Percentiles rank a stretch among this genome's conserved stretches.
phyloP scores from a whole-genome alignment of 805 yeast species.

The Clavispora asparagi region DNA sequence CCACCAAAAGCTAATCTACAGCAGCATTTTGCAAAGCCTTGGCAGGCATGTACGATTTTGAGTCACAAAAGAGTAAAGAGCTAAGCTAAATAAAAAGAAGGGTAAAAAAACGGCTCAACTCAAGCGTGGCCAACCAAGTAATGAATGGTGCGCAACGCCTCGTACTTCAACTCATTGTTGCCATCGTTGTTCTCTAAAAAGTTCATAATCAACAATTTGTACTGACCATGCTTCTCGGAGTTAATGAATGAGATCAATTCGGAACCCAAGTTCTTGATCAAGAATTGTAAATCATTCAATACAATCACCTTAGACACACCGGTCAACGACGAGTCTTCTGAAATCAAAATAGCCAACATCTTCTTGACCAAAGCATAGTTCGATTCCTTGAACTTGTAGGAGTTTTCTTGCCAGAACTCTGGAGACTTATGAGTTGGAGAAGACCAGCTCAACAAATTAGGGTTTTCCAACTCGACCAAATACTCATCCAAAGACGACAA shows the following conservation, averaged over 20 bases:
- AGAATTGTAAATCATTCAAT: constrained; percentile 39
- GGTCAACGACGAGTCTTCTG: constrained; percentile 15
- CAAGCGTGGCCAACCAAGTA: constrained; percentile 69
- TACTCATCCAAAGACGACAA: constrained; percentile 93
- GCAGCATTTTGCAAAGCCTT: not conserved
- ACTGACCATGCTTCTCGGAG: constrained; percentile 45
- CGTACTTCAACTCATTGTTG: constrained; percentile 86
- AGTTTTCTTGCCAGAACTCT: constrained; percentile 87
- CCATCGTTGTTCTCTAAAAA: constrained; percentile 62
- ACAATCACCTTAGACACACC: constrained; percentile 28
- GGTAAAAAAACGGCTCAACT: not conserved
- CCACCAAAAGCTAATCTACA: no score
- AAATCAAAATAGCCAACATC: constrained; percentile 48
- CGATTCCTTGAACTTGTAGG: constrained; percentile 66
- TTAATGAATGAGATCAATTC: constrained; percentile 34
- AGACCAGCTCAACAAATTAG: constrained; percentile 64
- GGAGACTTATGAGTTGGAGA: constrained; percentile 88
- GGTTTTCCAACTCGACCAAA: constrained; percentile 74
- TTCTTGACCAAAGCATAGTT: constrained; percentile 68
- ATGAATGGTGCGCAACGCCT: constrained; percentile 95
- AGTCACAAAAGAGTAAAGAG: not conserved
- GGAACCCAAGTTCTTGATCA: constrained; percentile 36
- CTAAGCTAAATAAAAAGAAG: not conserved
- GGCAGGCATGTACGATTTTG: not conserved
- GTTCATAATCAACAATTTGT: constrained; percentile 77